Evolutionary conservation across 202 grass and related monocot genomes (phyloP).

Genomic region (Schoenoplectus triqueter): DNA sequence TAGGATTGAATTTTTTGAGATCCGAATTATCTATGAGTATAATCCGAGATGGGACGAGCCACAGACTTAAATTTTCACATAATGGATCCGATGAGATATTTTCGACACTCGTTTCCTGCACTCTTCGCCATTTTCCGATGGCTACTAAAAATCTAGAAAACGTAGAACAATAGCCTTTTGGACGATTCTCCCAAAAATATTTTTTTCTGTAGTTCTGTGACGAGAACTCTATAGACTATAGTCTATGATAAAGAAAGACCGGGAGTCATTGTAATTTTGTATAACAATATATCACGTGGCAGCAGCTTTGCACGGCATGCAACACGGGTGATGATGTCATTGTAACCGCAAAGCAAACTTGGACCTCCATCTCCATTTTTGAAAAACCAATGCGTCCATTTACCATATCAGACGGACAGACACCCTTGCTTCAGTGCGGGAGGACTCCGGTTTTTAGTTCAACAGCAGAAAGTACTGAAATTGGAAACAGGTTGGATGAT

Average conservation of each 20-base stretch:
- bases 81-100: too few species aligned
- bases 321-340: conserved; percentile 26
- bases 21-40: too few species aligned
- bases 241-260: neutral
- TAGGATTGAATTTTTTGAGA: too few species aligned
- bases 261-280: neutral
- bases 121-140: too few species aligned
- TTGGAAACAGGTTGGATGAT: neutral
- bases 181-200: neutral
- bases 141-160: too few species aligned
- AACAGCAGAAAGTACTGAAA: neutral
- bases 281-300: neutral
- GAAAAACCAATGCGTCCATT: neutral
- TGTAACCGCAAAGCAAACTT: conserved; percentile 32
- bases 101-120: too few species aligned
- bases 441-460: neutral
- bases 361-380: neutral
- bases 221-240: neutral
- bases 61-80: too few species aligned
- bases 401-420: neutral
- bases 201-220: conserved; percentile 8
- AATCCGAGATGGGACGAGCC: too few species aligned
- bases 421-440: neutral
- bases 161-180: too few species aligned
- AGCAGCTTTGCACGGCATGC: conserved; percentile 5